Evolutionary conservation across 352 stramenopile species (phyloP).

Genomic region (Elongisporangium prolatum): DNA sequence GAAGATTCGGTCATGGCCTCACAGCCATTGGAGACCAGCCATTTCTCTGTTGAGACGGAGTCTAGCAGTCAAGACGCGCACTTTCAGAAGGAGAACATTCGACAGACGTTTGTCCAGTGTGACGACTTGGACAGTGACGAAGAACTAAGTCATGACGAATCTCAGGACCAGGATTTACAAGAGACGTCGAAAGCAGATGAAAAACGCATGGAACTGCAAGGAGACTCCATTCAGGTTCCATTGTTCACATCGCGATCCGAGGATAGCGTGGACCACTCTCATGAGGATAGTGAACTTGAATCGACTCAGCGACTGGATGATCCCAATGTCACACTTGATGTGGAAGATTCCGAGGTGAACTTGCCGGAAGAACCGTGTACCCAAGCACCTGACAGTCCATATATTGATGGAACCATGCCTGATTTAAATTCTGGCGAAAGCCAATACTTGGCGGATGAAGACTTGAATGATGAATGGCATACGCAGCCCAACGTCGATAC

Average conservation of each 20-base stretch:
- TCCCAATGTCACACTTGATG: neutral
- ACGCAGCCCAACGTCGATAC: conserved; percentile 9
- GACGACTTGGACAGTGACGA: conserved; percentile 45
- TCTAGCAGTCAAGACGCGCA: conserved; percentile 27
- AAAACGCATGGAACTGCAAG: neutral
- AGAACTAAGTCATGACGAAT: conserved; percentile 4
- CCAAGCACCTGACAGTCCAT: neutral
- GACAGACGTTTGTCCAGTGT: conserved; percentile 41
- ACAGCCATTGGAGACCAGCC: conserved; percentile 8
- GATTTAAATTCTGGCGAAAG: neutral
- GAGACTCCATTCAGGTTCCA: neutral
- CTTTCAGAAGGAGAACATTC: conserved; percentile 50
- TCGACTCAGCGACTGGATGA: no score
- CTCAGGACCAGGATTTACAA: neutral
- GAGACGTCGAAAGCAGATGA: neutral
- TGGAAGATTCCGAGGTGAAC: neutral
- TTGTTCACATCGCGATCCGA: neutral
- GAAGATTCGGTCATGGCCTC: conserved; percentile 3
- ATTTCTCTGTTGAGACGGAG: conserved; percentile 7
- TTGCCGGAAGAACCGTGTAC: neutral
- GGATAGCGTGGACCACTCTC: neutral
- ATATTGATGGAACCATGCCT: neutral
- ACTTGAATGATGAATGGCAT: conserved; percentile 3
- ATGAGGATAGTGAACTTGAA: neutral
- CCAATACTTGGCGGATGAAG: neutral